A percentile compares a stretch with the other conserved stretches of the same genome.
Conservation (phyloP, 2,329 filamentous ascomycete species). For the Epichloe coenophiala region DNA sequence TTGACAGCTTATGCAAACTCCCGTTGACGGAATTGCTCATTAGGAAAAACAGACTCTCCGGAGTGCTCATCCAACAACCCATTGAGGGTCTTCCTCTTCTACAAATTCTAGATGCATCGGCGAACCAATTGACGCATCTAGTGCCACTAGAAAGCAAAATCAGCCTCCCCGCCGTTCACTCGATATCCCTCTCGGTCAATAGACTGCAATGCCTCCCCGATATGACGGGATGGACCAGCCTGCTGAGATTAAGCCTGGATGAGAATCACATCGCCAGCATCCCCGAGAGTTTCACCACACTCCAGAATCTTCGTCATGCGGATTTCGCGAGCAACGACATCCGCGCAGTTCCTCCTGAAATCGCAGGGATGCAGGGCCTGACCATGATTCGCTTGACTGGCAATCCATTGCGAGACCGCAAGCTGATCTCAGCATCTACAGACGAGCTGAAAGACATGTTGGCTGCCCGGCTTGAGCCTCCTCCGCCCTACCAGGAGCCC, state of each 20-base stretch:
- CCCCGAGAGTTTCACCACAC: conserved; percentile 59
- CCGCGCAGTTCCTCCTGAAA: conserved; percentile 56
- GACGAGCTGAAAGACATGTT: conserved; percentile 70
- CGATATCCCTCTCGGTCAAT: conserved; percentile 69
- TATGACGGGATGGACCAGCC: conserved; percentile 57
- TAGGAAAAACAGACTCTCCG: conserved; percentile 65
- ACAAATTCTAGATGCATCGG: conserved; percentile 64
- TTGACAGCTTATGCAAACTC: conserved; percentile 52
- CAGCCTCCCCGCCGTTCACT: conserved; percentile 56
- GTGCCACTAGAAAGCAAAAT: conserved; percentile 31
- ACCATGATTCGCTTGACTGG: conserved; percentile 64
- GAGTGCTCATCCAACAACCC: conserved; percentile 52
- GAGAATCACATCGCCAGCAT: conserved; percentile 68
- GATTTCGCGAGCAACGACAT: conserved; percentile 84
- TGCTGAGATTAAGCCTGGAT: conserved; percentile 62
- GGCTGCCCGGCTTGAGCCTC: conserved; percentile 49
- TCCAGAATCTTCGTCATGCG: conserved; percentile 57
- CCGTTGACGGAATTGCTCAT: conserved; percentile 61
- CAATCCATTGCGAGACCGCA: conserved; percentile 85
- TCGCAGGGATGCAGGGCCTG: conserved; percentile 68
- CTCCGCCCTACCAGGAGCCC: conserved; percentile 27
- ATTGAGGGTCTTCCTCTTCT: conserved; percentile 48
- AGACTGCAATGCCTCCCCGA: conserved; percentile 60
- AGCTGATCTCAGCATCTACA: conserved; percentile 66
- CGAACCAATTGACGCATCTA: conserved; percentile 55